phyloP scores from a whole-genome alignment of 305 asterid species.

The Plantago lanceolata region DNA sequence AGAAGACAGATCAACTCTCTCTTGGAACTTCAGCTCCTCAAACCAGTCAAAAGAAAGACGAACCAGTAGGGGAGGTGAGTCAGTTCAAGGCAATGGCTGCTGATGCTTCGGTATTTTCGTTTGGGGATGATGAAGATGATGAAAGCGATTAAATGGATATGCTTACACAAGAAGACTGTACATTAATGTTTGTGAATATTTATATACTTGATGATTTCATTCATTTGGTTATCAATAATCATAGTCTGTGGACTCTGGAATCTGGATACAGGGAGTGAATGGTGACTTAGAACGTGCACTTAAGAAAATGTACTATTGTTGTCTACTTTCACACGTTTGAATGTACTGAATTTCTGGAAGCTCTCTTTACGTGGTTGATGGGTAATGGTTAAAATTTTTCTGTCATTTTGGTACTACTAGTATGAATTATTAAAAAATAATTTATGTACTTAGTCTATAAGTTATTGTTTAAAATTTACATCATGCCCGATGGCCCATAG shows the following conservation, averaged over 20 bases:
- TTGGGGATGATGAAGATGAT: constrained; percentile 92
- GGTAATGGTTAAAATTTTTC: no score
- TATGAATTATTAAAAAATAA: no score
- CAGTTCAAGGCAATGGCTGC: constrained; percentile 96
- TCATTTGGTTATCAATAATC: constrained; percentile 24
- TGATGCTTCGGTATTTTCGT: constrained; percentile 90
- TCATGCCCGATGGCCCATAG: no score
- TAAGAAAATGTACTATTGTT: constrained; percentile 9
- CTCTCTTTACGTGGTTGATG: no score
- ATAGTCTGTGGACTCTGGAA: constrained; percentile 22
- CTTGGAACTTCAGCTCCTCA: constrained; percentile 40
- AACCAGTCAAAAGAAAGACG: constrained; percentile 44
- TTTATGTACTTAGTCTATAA: no score
- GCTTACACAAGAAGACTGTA: constrained; percentile 11
- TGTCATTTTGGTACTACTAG: no score
- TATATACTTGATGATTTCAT: constrained; percentile 18
- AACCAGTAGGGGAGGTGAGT: constrained; percentile 52
- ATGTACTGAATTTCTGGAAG: background rate
- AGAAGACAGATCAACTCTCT: constrained; percentile 52
- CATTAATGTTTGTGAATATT: constrained; percentile 32
- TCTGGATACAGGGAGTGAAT: background rate
- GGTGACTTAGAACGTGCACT: background rate
- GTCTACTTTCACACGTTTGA: background rate
- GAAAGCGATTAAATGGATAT: constrained; percentile 60
- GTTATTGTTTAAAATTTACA: no score